Evolutionary conservation across 345 rosid species (phyloP).

Genomic region (Salix caprea): DNA sequence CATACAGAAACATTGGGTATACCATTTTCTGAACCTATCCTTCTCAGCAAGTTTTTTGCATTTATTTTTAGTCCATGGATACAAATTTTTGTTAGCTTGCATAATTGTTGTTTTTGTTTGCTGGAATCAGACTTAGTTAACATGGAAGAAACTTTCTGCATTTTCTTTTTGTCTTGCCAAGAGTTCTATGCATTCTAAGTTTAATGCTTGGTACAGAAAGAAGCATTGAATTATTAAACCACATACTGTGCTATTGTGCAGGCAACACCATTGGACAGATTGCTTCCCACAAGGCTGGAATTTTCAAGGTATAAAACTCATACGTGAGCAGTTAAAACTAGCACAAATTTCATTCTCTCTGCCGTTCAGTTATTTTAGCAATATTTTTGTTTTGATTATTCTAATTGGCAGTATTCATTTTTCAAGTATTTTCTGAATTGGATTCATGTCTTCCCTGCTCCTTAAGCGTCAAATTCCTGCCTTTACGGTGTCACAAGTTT

Average conservation of each 20-base stretch:
- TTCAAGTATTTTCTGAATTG: slow-evolving; percentile 45
- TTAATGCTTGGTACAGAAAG: background rate
- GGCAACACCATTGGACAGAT: slow-evolving; percentile 71
- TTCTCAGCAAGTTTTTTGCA: background rate
- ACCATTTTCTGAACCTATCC: slow-evolving; percentile 8
- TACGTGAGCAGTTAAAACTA: slow-evolving; percentile 10
- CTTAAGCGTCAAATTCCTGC: slow-evolving; percentile 88
- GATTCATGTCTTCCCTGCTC: slow-evolving; percentile 48
- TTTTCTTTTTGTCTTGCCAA: background rate
- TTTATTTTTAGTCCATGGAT: background rate
- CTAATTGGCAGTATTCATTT: slow-evolving; percentile 32
- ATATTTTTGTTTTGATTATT: slow-evolving; percentile 23
- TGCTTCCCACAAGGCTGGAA: slow-evolving; percentile 87
- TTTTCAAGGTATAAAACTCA: slow-evolving; percentile 67
- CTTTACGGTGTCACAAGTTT: slow-evolving; percentile 64
- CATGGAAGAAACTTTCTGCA: background rate
- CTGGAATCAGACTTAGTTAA: background rate
- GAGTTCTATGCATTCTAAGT: background rate
- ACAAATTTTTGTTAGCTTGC: background rate
- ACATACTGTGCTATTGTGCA: slow-evolving; percentile 27
- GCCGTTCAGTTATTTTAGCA: slow-evolving; percentile 10
- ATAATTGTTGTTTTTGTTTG: background rate
- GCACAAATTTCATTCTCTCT: slow-evolving; percentile 15
- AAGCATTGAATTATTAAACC: slow-evolving; percentile 9
- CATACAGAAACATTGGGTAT: slow-evolving; percentile 69